Conservation (phyloP, 192 early-diverging fungal genomes). For the Backusella macrospora region DNA sequence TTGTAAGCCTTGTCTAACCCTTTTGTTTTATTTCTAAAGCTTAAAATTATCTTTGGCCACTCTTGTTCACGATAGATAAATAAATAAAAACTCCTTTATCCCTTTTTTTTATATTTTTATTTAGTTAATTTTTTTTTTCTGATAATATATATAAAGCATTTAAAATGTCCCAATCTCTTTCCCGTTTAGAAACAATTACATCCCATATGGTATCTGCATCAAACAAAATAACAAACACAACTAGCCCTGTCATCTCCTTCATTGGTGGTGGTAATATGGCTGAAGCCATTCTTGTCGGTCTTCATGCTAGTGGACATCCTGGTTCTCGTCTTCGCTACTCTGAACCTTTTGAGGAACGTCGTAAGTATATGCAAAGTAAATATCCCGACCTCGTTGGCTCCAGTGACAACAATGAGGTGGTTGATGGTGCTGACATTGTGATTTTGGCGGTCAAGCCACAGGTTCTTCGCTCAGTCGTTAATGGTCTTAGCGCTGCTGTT, state of each 20-base stretch:
- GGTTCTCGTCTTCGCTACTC: conserved; percentile 72
- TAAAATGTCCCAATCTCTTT: conserved; percentile 14
- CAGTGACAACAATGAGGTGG: conserved; percentile 62
- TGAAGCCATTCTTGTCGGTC: conserved; percentile 87
- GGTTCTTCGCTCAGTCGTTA: conserved; percentile 74
- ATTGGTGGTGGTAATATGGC: conserved; percentile 98
- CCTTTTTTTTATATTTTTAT: neutral
- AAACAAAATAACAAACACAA: neutral
- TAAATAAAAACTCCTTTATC: conserved; percentile 6
- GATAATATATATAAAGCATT: neutral
- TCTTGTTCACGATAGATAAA: conserved; percentile 14
- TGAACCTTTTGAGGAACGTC: conserved; percentile 72
- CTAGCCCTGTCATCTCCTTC: conserved; percentile 56
- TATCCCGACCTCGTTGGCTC: conserved; percentile 65
- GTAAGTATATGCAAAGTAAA: conserved; percentile 61
- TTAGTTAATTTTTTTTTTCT: conserved; percentile 14
- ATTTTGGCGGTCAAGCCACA: conserved; percentile 93
- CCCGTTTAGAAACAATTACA: conserved; percentile 16
- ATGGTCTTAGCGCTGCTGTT: conserved; percentile 43
- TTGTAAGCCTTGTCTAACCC: conserved; percentile 5
- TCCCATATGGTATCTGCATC: conserved; percentile 22
- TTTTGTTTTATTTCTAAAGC: conserved; percentile 4
- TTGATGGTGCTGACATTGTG: conserved; percentile 73
- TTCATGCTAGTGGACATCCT: conserved; percentile 76
- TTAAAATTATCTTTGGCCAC: conserved; percentile 14